phyloP scores from a whole-genome alignment of 495 filamentous ascomycete genomes.

The Eremomyces bilateralis region DNA sequence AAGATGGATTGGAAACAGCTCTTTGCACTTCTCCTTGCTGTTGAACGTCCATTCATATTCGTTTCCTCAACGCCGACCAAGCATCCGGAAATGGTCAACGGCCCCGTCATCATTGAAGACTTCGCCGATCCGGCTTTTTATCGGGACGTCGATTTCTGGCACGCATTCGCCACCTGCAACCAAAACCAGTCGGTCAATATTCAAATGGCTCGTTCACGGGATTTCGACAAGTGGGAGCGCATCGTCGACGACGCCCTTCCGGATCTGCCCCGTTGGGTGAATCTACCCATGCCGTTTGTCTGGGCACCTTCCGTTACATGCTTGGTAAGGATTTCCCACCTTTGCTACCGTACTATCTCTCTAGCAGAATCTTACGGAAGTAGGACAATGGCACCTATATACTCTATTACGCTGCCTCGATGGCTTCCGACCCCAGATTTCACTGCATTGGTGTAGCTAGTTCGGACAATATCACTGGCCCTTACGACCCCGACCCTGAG shows the following conservation, averaged over 20 bases:
- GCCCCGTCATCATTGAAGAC: not conserved
- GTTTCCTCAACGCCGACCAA: no score
- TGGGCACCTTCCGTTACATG: not conserved
- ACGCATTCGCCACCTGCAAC: not conserved
- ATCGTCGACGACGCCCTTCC: not conserved
- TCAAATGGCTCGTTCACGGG: not conserved
- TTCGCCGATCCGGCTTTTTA: not conserved
- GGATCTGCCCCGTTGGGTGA: not conserved
- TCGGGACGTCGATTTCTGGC: not conserved
- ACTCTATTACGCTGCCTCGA: not conserved
- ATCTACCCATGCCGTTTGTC: not conserved
- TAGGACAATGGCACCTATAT: not conserved
- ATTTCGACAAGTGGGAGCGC: not conserved
- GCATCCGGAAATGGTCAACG: not conserved
- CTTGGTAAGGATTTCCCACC: not conserved
- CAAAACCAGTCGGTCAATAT: not conserved
- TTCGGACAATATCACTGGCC: not conserved
- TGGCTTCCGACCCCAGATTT: not conserved
- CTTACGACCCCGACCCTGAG: conserved; percentile 2
- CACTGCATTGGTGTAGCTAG: not conserved
- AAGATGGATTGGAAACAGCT: no score
- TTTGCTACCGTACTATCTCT: not conserved
- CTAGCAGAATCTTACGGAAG: not conserved
- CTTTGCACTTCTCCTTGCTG: no score
- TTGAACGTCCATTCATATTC: no score